These are phyloP conservation scores for Ceratocystis albifundus DNA, from an alignment of 2,329 filamentous ascomycete genomes.

Conservation along the genomic window DNA sequence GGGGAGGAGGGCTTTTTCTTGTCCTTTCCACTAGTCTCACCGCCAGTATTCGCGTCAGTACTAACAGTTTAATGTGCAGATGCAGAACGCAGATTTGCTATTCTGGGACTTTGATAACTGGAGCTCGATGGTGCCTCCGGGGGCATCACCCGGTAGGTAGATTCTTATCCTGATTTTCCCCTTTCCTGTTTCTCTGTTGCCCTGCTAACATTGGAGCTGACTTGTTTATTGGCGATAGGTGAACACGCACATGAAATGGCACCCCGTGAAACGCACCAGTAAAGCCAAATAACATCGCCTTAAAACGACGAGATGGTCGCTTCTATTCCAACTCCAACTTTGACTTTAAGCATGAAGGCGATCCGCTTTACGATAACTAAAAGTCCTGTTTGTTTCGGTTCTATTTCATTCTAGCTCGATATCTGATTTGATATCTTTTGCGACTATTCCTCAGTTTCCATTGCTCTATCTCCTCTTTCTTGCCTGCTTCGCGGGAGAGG, in stretches of 20 bases:
- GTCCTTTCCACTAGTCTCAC: background rate
- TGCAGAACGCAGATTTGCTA: slow-evolving; percentile 16
- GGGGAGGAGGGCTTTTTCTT: background rate
- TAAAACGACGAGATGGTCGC: too few species aligned
- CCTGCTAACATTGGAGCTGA: background rate
- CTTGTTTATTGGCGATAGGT: background rate
- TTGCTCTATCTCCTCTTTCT: slow-evolving; percentile 12
- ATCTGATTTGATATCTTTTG: too few species aligned
- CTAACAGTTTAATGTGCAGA: slow-evolving; percentile 7
- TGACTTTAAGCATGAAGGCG: too few species aligned
- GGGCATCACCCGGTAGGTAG: slow-evolving; percentile 18
- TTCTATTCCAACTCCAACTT: too few species aligned
- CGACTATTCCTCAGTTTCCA: background rate
- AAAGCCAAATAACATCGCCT: background rate
- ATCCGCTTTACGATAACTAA: too few species aligned
- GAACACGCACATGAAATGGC: slow-evolving; percentile 1
- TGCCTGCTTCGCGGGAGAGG: background rate
- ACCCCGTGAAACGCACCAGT: slow-evolving; percentile 5
- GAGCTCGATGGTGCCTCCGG: slow-evolving; percentile 23
- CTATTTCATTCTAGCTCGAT: too few species aligned
- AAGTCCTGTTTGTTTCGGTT: too few species aligned
- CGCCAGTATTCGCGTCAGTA: background rate
- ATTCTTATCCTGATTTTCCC: background rate
- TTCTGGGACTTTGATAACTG: slow-evolving; percentile 22
- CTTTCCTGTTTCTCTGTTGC: background rate